These are phyloP conservation scores for Amanita phalloides DNA, from an alignment of 768 basidiomycete species.

Conservation along the genomic window DNA sequence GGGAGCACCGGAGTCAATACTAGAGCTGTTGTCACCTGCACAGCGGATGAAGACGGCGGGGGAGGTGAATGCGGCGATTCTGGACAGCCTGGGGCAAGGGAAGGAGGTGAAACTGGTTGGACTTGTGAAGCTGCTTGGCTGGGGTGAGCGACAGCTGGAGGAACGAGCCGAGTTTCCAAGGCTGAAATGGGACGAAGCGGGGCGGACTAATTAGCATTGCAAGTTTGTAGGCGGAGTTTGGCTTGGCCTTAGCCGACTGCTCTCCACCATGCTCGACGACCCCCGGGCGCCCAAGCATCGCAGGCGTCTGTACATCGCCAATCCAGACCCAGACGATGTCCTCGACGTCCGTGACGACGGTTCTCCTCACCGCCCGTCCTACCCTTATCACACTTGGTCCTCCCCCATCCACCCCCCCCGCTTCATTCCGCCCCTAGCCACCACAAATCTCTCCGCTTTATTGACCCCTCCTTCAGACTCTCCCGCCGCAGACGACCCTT, in stretches of 20 bases:
- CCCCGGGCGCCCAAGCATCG: slow-evolving; percentile 28
- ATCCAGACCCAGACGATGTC: slow-evolving; percentile 43
- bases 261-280: slow-evolving; percentile 50
- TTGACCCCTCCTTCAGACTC: slow-evolving; percentile 66
- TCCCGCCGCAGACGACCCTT: slow-evolving; percentile 46
- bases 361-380: neutral
- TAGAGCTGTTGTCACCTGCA: slow-evolving; percentile 71
- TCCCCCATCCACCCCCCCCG: slow-evolving; percentile 8
- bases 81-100: slow-evolving; percentile 86
- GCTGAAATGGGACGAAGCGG: slow-evolving; percentile 29
- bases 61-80: slow-evolving; percentile 91
- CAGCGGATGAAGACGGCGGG: slow-evolving; percentile 93
- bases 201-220: no score
- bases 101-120: slow-evolving; percentile 85
- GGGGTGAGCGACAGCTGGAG: slow-evolving; percentile 76
- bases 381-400: slow-evolving; percentile 6
- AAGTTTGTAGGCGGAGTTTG: slow-evolving; percentile 14
- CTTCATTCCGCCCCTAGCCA: slow-evolving; percentile 20
- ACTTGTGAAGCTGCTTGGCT: slow-evolving; percentile 72
- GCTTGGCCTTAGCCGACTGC: slow-evolving; percentile 15
- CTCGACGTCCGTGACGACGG: slow-evolving; percentile 21
- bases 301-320: slow-evolving; percentile 46
- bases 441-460: slow-evolving; percentile 12
- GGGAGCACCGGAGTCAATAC: slow-evolving; percentile 52
- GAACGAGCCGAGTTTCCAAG: slow-evolving; percentile 76